Evolutionary conservation across 495 filamentous ascomycete genomes (phyloP), one percentile per base, ranked within the genome.

Genomic region (Neurospora africana): DNA sequence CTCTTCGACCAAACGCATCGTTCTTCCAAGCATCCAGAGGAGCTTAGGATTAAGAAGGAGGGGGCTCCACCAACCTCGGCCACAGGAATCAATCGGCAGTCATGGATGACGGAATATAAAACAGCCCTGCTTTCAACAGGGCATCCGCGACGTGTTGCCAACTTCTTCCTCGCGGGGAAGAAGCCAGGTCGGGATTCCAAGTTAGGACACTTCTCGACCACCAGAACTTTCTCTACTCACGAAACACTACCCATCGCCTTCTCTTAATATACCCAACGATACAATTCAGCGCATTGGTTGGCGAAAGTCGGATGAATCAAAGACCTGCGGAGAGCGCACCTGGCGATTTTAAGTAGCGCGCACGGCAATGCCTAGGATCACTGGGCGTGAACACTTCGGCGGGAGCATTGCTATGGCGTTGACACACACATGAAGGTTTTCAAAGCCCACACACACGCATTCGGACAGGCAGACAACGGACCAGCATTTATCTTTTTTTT

Each of bases 21-120:
- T 86, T 86, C 74, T 87, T 85, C 75, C 81, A 82, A 35, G 53
- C 53, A 30, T 65, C 53, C 27, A 65, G 53, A 6, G 53, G 53
- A 27, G 53, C 53, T 33, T 65, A 27, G 17, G 4, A 3, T 3
- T 30, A 27, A 33, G 9, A 15, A 65, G 13, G 53, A 19, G 27
- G 53, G 53, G 15, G 11, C 21, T 44, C 21, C 47, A 53, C 44
- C 5, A 23, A 53, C 44, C 44, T 53, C 44, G 10, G 21, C 10
- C 21, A 27, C 44, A 27, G 21, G 10, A 53, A 2, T 2, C 4
- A 4, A 47, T 21, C 43, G 43, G 43, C 44, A 53, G 15, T 53
- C 21, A 23, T 47, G 8, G n/a, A 2, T 43, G 17, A n/a, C 15
- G 17, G 40, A n/a, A 2, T 19, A 19, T n/a, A 8, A 19, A 43